These are phyloP conservation scores for Batkoa obscura DNA, from an alignment of 371 early-diverging fungal species.

Conservation along the genomic window DNA sequence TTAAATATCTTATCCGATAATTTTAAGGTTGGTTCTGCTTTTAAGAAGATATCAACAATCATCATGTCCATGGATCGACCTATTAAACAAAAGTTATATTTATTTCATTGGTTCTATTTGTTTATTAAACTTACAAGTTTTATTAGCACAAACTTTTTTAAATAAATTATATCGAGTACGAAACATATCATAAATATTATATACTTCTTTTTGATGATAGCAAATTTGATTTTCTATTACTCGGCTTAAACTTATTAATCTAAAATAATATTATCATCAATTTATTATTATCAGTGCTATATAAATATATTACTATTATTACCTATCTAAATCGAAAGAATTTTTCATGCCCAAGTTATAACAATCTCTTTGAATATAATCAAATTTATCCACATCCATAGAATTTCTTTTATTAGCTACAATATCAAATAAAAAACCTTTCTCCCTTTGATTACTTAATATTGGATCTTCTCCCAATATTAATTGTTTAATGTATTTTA, in stretches of 20 bases:
- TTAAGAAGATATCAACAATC: conserved; percentile 67
- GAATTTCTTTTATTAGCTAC: conserved; percentile 87
- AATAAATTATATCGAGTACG: conserved; percentile 77
- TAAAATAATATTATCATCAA: conserved; percentile 7
- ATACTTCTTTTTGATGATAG: conserved; percentile 62
- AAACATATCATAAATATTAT: conserved; percentile 74
- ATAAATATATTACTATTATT: background rate
- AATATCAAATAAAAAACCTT: conserved; percentile 76
- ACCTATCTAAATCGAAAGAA: conserved; percentile 50
- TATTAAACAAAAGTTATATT: conserved; percentile 1
- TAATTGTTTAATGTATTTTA: conserved; percentile 65
- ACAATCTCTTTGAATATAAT: conserved; percentile 83
- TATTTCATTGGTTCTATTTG: conserved; percentile 7
- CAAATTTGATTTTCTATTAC: conserved; percentile 80
- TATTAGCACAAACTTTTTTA: conserved; percentile 84
- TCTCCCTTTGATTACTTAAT: conserved; percentile 13
- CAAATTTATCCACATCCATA: conserved; percentile 95
- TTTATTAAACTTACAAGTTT: conserved; percentile 27
- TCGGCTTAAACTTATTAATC: conserved; percentile 61
- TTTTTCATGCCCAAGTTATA: conserved; percentile 63
- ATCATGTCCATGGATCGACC: conserved; percentile 61
- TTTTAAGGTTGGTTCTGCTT: conserved; percentile 53
- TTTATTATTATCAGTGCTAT: background rate
- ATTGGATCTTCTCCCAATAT: conserved; percentile 48
- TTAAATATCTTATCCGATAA: conserved; percentile 49